These are phyloP conservation scores for Xylaria sp. DNA, from an alignment of 2,329 filamentous ascomycete species.

Conservation along the genomic window DNA sequence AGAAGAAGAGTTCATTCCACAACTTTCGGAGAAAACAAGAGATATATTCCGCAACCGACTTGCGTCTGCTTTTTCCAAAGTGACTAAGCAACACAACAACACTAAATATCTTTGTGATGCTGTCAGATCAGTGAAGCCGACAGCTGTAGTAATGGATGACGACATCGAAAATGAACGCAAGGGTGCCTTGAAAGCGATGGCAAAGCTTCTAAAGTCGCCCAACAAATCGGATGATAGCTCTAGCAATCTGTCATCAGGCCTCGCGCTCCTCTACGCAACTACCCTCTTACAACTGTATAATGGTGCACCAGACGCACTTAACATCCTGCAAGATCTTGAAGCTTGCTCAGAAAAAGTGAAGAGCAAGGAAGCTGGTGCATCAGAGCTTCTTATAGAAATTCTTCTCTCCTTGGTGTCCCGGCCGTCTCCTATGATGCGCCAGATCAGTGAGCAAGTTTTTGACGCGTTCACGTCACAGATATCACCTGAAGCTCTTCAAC, in stretches of 20 bases:
- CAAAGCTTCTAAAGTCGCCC: conserved; percentile 60
- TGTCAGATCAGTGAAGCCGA: conserved; percentile 63
- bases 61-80: conserved; percentile 66
- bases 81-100: conserved; percentile 64
- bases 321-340: conserved; percentile 83
- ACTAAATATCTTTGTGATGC: conserved; percentile 64
- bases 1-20: conserved; percentile 54
- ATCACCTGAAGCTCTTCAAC: conserved; percentile 75
- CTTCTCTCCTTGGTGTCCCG: conserved; percentile 89
- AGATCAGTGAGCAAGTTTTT: conserved; percentile 89
- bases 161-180: conserved; percentile 64
- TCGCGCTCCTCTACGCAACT: conserved; percentile 84
- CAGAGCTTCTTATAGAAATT: conserved; percentile 85
- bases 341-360: conserved; percentile 76
- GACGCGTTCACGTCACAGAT: conserved; percentile 81
- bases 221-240: conserved; percentile 51
- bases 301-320: conserved; percentile 85
- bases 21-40: conserved; percentile 63
- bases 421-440: conserved; percentile 83
- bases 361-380: conserved; percentile 65
- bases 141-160: conserved; percentile 64
- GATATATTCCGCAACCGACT: conserved; percentile 67
- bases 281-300: conserved; percentile 91
- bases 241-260: conserved; percentile 64
- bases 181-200: conserved; percentile 63